phyloP scores from a whole-genome alignment of 2,329 filamentous ascomycete species.

The Akanthomyces lecanii region DNA sequence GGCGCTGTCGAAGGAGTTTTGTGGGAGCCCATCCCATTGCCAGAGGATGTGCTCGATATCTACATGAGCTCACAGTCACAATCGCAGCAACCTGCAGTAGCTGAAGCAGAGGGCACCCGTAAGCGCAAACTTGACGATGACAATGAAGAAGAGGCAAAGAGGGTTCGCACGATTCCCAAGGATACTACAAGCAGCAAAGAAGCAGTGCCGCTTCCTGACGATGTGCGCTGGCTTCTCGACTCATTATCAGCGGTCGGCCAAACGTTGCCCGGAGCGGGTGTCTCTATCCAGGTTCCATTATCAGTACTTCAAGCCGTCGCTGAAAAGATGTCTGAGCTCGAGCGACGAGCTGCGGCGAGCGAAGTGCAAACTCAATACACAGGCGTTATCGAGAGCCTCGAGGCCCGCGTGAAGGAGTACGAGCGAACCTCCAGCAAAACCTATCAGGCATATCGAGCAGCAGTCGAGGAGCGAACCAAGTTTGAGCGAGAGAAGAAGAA shows the following conservation, averaged over 20 bases:
- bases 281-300: constrained; percentile 28
- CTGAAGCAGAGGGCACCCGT: constrained; percentile 28
- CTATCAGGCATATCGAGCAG: constrained; percentile 44
- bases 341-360: constrained; percentile 25
- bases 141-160: constrained; percentile 30
- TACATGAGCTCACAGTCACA: constrained; percentile 38
- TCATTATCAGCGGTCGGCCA: constrained; percentile 19
- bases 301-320: constrained; percentile 36
- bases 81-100: constrained; percentile 27
- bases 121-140: constrained; percentile 45
- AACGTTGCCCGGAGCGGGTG: constrained; percentile 20
- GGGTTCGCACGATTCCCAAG: constrained; percentile 26
- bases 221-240: constrained; percentile 29
- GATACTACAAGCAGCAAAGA: constrained; percentile 23
- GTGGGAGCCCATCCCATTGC: constrained; percentile 46
- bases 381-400: constrained; percentile 39
- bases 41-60: constrained; percentile 45
- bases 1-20: constrained; percentile 33
- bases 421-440: constrained; percentile 41
- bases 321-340: constrained; percentile 31
- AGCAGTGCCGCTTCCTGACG: constrained; percentile 31
- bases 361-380: constrained; percentile 35
- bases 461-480: constrained; percentile 46
- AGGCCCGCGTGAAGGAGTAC: constrained; percentile 43
- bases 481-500: constrained; percentile 46